A percentile compares a stretch with the other conserved stretches of the same genome.
Conservation (phyloP, 78 protist species). For the Bodo saltans region DNA sequence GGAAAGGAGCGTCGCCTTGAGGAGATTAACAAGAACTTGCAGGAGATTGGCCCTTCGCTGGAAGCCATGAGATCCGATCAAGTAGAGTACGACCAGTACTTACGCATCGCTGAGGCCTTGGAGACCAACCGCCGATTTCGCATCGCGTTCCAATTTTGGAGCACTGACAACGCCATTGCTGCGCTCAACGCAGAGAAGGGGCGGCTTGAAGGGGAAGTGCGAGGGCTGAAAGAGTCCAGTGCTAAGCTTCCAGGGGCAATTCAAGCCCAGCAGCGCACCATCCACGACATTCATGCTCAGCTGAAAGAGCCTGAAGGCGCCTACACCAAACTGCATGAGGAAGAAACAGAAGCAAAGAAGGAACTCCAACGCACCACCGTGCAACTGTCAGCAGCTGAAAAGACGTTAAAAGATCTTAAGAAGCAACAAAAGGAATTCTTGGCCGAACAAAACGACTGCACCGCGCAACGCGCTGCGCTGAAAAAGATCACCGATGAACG, state of each 20-base stretch:
- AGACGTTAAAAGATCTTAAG: slow-evolving; percentile 8
- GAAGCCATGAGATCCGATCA: slow-evolving; percentile 77
- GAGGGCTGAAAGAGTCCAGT: too few species aligned
- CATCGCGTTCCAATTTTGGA: slow-evolving; percentile 63
- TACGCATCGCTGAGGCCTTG: slow-evolving; percentile 34
- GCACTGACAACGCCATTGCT: neutral
- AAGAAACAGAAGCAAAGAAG: too few species aligned
- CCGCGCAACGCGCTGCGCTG: too few species aligned
- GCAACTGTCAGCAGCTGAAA: neutral
- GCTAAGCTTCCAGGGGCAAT: too few species aligned
- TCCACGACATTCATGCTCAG: too few species aligned
- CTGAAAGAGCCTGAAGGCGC: too few species aligned
- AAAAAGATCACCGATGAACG: too few species aligned
- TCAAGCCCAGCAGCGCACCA: too few species aligned
- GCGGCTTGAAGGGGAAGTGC: neutral
- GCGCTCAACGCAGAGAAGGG: neutral
- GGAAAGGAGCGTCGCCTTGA: slow-evolving; percentile 86
- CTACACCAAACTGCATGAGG: too few species aligned
- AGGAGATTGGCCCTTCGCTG: slow-evolving; percentile 90
- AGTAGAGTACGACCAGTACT: slow-evolving; percentile 59
- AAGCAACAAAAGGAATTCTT: neutral
- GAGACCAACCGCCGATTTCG: slow-evolving; percentile 62
- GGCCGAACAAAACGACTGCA: too few species aligned
- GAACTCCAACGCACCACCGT: too few species aligned
- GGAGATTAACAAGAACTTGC: slow-evolving; percentile 73